These are phyloP conservation scores for Moesziomyces globuligerus DNA, from an alignment of 1,284 basidiomycete species.

Conservation along the genomic window DNA sequence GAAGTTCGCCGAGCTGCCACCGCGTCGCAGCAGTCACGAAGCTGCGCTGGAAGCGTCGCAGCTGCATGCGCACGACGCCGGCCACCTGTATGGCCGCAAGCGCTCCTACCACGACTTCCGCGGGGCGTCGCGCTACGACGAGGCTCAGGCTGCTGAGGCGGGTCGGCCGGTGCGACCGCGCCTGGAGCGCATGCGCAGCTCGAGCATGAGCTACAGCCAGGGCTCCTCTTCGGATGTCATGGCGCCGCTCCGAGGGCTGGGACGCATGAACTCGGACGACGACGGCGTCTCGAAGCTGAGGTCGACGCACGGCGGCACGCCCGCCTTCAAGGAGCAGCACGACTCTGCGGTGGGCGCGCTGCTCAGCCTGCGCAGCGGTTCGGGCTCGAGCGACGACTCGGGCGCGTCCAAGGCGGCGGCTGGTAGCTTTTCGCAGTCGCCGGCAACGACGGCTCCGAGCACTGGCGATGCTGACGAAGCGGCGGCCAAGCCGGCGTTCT, in stretches of 20 bases:
- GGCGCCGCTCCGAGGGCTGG: constrained; percentile 27
- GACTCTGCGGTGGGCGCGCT: constrained; percentile 47
- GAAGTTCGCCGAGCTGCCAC: constrained; percentile 16
- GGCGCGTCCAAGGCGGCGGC: not conserved
- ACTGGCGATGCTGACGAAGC: constrained; percentile 15
- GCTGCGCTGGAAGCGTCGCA: not conserved
- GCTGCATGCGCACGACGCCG: constrained; percentile 1
- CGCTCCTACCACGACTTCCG: constrained; percentile 38
- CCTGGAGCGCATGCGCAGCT: constrained; percentile 41
- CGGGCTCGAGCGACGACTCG: constrained; percentile 35
- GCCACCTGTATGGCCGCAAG: constrained; percentile 28
- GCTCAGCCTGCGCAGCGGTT: constrained; percentile 42
- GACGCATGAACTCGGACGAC: constrained; percentile 34
- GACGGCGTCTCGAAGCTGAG: constrained; percentile 39
- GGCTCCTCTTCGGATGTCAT: constrained; percentile 14
- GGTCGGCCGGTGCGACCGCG: constrained; percentile 19
- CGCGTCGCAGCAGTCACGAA: constrained; percentile 22
- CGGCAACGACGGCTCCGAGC: constrained; percentile 19
- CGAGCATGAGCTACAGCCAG: constrained; percentile 29
- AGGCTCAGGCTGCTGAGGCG: constrained; percentile 1
- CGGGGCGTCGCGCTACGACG: constrained; percentile 7
- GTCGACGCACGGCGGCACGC: constrained; percentile 21
- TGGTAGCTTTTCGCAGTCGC: constrained; percentile 1
- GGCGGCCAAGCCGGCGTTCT: constrained; percentile 21
- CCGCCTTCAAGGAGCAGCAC: constrained; percentile 28